These are phyloP conservation scores for Termitomyces sp. DNA, from an alignment of 768 basidiomycete species.

Conservation along the genomic window DNA sequence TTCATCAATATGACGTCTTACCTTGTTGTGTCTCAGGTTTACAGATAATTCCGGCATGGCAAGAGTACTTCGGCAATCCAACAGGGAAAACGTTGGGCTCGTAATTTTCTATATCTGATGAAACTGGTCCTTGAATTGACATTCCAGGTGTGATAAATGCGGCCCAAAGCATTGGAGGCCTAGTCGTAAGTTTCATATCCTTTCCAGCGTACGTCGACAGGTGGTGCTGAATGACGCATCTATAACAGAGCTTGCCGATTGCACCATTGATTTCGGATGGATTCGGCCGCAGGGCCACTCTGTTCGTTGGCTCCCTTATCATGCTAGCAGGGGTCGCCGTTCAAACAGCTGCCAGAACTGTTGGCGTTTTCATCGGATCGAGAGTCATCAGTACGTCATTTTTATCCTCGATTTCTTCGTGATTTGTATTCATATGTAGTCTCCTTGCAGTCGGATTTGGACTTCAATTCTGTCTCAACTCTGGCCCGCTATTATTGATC, in stretches of 20 bases:
- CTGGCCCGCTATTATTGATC: conserved; percentile 58
- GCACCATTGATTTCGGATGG: conserved; percentile 56
- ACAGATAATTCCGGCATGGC: conserved; percentile 64
- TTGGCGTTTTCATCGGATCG: conserved; percentile 51
- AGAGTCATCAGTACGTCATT: conserved; percentile 43
- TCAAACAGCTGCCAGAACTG: conserved; percentile 42
- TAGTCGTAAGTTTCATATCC: conserved; percentile 30
- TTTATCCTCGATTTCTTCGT: not conserved
- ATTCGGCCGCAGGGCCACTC: conserved; percentile 53
- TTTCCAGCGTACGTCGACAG: not conserved
- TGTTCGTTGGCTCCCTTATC: conserved; percentile 56
- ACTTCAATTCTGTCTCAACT: conserved; percentile 54
- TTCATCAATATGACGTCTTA: conserved; percentile 5
- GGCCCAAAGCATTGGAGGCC: conserved; percentile 55
- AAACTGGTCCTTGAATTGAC: not conserved
- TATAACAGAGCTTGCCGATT: conserved; percentile 50
- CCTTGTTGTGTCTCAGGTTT: conserved; percentile 36
- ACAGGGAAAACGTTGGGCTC: conserved; percentile 45
- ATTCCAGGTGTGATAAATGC: conserved; percentile 55
- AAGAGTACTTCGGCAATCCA: conserved; percentile 49
- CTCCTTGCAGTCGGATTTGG: conserved; percentile 55
- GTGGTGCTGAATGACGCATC: not conserved
- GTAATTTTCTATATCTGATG: not conserved
- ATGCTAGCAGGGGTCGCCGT: conserved; percentile 61
- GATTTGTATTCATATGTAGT: not conserved